Evolutionary conservation across 441 rosid species (phyloP).

Genomic region (Syzygium syzygioides): DNA sequence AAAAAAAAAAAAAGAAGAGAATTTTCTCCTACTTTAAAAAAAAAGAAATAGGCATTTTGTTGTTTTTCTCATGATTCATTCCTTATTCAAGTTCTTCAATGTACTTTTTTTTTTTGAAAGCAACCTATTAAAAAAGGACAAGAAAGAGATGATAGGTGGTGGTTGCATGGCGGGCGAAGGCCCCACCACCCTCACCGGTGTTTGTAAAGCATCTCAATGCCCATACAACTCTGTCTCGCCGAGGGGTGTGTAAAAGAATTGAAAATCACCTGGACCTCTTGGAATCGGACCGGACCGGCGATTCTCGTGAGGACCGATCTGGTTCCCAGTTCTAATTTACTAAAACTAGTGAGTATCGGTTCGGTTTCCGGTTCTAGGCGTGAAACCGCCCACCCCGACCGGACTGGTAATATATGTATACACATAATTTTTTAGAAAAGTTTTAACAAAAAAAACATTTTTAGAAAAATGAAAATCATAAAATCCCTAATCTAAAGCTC

Average conservation of each 20-base stretch:
- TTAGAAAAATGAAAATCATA: no score
- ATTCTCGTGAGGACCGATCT: no score
- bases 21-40: background rate
- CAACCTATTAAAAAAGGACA: background rate
- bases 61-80: background rate
- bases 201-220: background rate
- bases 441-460: no score
- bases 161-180: background rate
- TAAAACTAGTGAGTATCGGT: no score
- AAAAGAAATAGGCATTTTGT: background rate
- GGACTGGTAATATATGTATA: no score
- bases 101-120: fast-evolving
- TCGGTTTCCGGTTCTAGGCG: no score
- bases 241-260: no score
- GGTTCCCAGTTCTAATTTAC: no score
- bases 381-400: no score
- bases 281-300: fast-evolving
- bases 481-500: no score
- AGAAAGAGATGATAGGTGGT: background rate
- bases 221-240: background rate
- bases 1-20: background rate
- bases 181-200: fast-evolving
- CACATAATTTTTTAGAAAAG: no score
- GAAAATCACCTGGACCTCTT: no score
- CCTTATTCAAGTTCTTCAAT: background rate